Evolutionary conservation across 2,329 filamentous ascomycete species (phyloP).

Genomic region (Pezizomycotina sp.): DNA sequence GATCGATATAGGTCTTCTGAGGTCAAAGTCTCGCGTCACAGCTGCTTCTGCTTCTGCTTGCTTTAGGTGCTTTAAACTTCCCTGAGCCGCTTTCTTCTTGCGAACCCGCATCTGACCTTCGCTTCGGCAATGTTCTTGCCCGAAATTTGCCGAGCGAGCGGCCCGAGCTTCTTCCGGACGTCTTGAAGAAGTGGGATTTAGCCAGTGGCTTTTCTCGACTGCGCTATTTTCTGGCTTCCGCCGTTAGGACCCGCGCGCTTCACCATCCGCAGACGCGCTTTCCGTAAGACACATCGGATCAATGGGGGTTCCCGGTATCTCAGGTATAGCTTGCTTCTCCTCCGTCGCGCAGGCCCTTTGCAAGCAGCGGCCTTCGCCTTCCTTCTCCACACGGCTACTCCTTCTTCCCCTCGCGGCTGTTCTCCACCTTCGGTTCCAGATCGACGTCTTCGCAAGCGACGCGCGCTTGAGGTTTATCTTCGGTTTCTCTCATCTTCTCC

Average conservation of each 20-base stretch:
- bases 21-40: constrained; percentile 74
- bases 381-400: no score
- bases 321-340: no score
- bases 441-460: no score
- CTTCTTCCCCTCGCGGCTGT: constrained; percentile 28
- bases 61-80: constrained; percentile 63
- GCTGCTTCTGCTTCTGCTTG: constrained; percentile 68
- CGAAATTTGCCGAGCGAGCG: constrained; percentile 70
- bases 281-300: no score
- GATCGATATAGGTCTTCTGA: constrained; percentile 72
- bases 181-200: constrained; percentile 60
- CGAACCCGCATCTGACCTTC: constrained; percentile 85
- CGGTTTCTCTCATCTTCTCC: constrained; percentile 50
- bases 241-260: no score
- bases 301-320: no score
- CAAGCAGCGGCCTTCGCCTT: no score
- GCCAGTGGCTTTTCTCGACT: constrained; percentile 37
- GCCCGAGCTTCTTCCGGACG: constrained; percentile 83
- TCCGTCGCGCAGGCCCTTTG: no score
- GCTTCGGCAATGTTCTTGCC: constrained; percentile 92
- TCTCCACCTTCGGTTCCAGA: no score
- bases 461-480: no score
- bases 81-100: constrained; percentile 77
- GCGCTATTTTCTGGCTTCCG: no score
- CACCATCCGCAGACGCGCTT: no score